Evolutionary conservation across 352 stramenopile genomes (phyloP), one percentile per base, ranked within the genome.

Genomic region (Thraustochytrium sp.): DNA sequence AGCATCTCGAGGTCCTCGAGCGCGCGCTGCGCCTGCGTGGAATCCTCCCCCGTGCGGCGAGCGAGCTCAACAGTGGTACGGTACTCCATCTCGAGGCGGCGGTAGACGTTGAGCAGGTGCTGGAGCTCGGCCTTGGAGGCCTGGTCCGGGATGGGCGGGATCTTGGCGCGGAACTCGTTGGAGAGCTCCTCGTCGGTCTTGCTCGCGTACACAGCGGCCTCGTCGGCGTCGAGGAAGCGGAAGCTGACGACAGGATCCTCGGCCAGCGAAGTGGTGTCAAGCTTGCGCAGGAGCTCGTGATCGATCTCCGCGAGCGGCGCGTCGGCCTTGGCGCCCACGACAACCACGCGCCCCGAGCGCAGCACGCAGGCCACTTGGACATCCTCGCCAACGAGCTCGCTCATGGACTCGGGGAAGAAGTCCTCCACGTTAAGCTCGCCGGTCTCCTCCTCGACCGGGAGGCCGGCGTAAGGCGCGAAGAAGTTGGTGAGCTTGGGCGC

Each of bases 111-210:
- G 29, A 80, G 53, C 46, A 80, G 53, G 2, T 46, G 26, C 34
- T 80, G 23, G 9, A 80, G 68, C 51, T 80, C 44, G 26, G 31
- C 36, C 53, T 80, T 80, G 53, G 13, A 75, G 31, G 51, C 68
- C 2, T 3, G 46, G 3, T 42, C 46, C 23, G 68, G 68, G 13
- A 80, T 1, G 11, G 13, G 48, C 34, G 68, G 42, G 29, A 80
- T 46, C 26, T 64, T 46, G n/a, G 40, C 53, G 23, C n/a, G 21
- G 29, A 80, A 80, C n/a, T 23, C 46, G 37, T 51, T 46, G 21
- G 31, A n/a, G 31, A 80, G n/a, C 48, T 80, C 68, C 53, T 80
- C 68, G 29, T 61, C 68, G 68, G n/a, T 80, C 29, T 64, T 61
- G 2, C 23, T 46, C 21, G 26, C 51, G 4, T 38, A 26, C 18